phyloP scores from a whole-genome alignment of 108 stramenopile species.

The Pseudonitzschia pungens region DNA sequence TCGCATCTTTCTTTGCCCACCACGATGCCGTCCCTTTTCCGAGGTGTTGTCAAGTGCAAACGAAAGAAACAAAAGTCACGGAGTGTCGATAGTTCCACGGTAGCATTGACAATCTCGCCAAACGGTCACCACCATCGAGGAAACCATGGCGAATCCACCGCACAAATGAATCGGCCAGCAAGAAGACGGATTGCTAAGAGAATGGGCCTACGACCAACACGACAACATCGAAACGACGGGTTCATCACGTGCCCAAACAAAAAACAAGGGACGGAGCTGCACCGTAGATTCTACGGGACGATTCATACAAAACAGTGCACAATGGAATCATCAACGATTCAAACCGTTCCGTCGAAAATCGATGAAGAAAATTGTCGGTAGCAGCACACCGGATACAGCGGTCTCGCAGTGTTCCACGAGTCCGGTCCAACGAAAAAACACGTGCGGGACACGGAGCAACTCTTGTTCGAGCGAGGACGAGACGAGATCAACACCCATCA shows the following conservation, averaged over 20 bases:
- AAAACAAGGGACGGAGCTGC: background rate
- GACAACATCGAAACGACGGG: background rate
- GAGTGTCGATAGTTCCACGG: background rate
- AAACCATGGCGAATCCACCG: no score
- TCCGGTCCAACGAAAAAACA: background rate
- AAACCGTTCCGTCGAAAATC: background rate
- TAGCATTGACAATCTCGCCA: background rate
- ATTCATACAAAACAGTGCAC: background rate
- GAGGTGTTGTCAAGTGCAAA: background rate
- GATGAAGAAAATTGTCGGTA: background rate
- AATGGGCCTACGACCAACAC: background rate
- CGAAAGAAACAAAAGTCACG: background rate
- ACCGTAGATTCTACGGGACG: background rate
- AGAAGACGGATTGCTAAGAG: background rate
- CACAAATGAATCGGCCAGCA: background rate
- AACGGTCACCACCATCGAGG: no score
- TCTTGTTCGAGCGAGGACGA: background rate
- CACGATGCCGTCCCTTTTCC: slow-evolving; percentile 1
- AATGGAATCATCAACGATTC: no score
- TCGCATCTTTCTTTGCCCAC: background rate
- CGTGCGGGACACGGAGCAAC: background rate
- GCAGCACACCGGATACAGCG: background rate
- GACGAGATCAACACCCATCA: background rate
- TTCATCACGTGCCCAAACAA: background rate
- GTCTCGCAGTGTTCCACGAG: background rate